Base-by-base conservation (phyloP, 805 yeast genomes). In the Candida stauntonica region DNA sequence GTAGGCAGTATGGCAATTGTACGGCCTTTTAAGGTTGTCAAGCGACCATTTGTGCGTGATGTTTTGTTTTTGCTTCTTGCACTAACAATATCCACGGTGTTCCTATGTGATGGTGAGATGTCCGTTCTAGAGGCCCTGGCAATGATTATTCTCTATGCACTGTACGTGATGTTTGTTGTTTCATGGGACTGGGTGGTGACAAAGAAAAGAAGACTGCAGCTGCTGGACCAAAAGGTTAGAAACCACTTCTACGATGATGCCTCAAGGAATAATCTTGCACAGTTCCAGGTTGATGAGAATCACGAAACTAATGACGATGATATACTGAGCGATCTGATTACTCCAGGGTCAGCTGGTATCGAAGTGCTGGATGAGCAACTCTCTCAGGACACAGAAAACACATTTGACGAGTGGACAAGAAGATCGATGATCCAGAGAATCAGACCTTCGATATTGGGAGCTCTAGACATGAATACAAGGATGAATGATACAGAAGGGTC, bases 1-100 rank as follows among this genome's bases (percentile, higher is more conserved):
- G 72, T 86, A 11, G 99, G 98, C 0, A 58, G 77, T 1, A 84
- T 91, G 75, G 81, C 86, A 0, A 61, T 88, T 1, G 65, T 79
- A 2, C 68, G 73, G 26, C 93, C 96, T 0, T 80, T 82, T 47
- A 62, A 72, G 38, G 86, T 88, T n/a, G 52, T 45, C 2, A 51
- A 41, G 38, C 45, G 50, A 35, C 54, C 60, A 2, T 55, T 55
- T 15, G 36, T 55, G 2, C 45, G 60, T 20, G 60, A 85, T 44
- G 95, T 88, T 49, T 47, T 74, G 1, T 51, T 63, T 3, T 73
- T 85, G 46, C 77, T 87, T 48, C 52, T 75, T 0, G 47, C 68
- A 0, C 63, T 86, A 13, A 59, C 75, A 0, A 26, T 70, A 0
- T 52, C 81, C 6, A 61, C 82, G 0, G 48, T 77, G 13, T 67